phyloP scores from a whole-genome alignment of 2,329 filamentous ascomycete genomes.

The Pseudodiploospora longispora region DNA sequence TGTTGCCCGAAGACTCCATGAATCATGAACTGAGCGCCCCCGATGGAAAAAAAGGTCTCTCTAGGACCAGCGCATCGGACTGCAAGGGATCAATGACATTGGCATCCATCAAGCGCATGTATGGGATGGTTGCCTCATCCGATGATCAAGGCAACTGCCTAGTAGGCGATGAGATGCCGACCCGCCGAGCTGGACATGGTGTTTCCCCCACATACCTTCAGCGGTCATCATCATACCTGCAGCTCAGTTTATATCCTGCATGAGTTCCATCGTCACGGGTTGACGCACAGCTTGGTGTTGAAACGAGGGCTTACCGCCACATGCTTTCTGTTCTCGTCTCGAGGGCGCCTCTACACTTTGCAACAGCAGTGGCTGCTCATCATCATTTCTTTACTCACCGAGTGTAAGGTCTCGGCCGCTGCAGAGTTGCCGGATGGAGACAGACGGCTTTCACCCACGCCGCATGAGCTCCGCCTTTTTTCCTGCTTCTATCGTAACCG shows the following conservation, averaged over 20 bases:
- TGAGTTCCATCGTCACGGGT: slow-evolving; percentile 5
- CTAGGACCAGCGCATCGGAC: slow-evolving; percentile 5
- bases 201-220: slow-evolving; percentile 1
- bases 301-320: slow-evolving; percentile 9
- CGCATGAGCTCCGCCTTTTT: too few relatives aligned
- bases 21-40: slow-evolving; percentile 7
- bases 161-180: slow-evolving; percentile 8
- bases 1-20: not conserved
- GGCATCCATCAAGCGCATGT: slow-evolving; percentile 1
- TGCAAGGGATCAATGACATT: slow-evolving; percentile 6
- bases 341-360: not conserved
- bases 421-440: not conserved
- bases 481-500: too few relatives aligned
- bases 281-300: slow-evolving; percentile 2
- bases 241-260: not conserved
- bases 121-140: slow-evolving; percentile 6
- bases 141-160: slow-evolving; percentile 7
- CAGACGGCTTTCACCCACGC: not conserved
- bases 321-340: not conserved
- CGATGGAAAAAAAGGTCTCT: not conserved
- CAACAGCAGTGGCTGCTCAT: too few relatives aligned
- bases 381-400: not conserved
- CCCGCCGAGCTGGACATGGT: slow-evolving; percentile 6
- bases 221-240: not conserved
- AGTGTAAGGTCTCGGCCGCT: not conserved